Evolutionary conservation across 2,329 filamentous ascomycete species (phyloP).

Genomic region (Teratosphaeria pseudoeucalypti): DNA sequence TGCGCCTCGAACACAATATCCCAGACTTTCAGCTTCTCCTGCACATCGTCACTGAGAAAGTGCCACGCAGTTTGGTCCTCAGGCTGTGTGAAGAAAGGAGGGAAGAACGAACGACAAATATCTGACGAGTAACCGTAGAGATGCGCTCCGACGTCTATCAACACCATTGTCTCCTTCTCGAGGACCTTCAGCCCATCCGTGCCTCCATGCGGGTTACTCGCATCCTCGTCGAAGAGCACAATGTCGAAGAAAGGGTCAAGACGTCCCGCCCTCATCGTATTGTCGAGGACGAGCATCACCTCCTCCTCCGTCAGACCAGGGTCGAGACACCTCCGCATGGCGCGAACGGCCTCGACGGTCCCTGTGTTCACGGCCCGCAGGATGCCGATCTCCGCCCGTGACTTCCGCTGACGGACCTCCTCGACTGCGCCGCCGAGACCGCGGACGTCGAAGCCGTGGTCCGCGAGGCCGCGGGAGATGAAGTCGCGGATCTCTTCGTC

Average conservation of each 20-base stretch:
- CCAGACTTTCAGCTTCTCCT: conserved; percentile 50
- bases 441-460: conserved; percentile 45
- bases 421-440: conserved; percentile 47
- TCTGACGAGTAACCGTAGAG: conserved; percentile 54
- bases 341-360: conserved; percentile 50
- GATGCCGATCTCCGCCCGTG: conserved; percentile 45
- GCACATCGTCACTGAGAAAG: not conserved
- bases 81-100: conserved; percentile 24
- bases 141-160: conserved; percentile 54
- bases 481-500: conserved; percentile 57
- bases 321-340: conserved; percentile 39
- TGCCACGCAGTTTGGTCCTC: not conserved
- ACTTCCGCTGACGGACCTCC: conserved; percentile 50
- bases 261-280: conserved; percentile 43
- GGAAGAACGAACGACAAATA: conserved; percentile 51
- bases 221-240: conserved; percentile 50
- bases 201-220: conserved; percentile 45
- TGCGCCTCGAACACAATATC: conserved; percentile 53
- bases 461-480: conserved; percentile 47
- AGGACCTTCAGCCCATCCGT: conserved; percentile 41
- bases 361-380: conserved; percentile 54
- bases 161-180: conserved; percentile 45
- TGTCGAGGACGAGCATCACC: conserved; percentile 46
- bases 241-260: conserved; percentile 54
- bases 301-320: conserved; percentile 44